phyloP scores from a whole-genome alignment of 805 yeast species.

The Candida michaelii region DNA sequence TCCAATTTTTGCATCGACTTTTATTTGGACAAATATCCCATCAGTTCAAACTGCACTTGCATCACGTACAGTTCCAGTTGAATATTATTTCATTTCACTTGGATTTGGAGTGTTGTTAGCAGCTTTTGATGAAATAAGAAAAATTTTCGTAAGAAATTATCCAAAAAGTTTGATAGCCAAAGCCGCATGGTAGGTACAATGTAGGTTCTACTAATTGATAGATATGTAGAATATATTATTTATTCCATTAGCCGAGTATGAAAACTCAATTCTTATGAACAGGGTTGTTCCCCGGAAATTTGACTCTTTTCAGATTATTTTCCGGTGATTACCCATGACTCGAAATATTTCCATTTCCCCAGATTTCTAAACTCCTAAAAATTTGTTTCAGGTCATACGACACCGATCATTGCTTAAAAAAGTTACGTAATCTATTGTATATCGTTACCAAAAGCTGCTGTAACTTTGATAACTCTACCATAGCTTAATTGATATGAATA shows the following conservation, averaged over 20 bases:
- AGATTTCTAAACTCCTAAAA: constrained; percentile 6
- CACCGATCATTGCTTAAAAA: not conserved
- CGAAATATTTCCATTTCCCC: constrained; percentile 3
- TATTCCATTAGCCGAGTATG: no score
- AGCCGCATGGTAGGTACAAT: constrained; percentile 39
- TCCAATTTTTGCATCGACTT: constrained; percentile 36
- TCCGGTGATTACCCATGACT: constrained; percentile 2
- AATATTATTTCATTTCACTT: constrained; percentile 45
- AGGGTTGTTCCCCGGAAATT: not conserved
- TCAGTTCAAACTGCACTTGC: constrained; percentile 35
- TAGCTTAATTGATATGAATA: no score
- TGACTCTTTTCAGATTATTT: not conserved
- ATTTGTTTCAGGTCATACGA: not conserved
- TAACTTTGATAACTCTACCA: no score
- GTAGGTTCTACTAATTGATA: no score
- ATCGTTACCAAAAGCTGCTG: no score
- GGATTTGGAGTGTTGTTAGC: constrained; percentile 45
- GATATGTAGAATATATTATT: no score
- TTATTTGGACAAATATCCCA: constrained; percentile 44
- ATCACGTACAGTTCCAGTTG: constrained; percentile 42
- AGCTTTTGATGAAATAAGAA: constrained; percentile 44
- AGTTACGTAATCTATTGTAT: no score
- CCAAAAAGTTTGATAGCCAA: constrained; percentile 40
- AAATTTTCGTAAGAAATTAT: constrained; percentile 31
- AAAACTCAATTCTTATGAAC: no score